Evolutionary conservation across 371 early-diverging fungal species (phyloP).

Genomic region (Mucor velutinosus): DNA sequence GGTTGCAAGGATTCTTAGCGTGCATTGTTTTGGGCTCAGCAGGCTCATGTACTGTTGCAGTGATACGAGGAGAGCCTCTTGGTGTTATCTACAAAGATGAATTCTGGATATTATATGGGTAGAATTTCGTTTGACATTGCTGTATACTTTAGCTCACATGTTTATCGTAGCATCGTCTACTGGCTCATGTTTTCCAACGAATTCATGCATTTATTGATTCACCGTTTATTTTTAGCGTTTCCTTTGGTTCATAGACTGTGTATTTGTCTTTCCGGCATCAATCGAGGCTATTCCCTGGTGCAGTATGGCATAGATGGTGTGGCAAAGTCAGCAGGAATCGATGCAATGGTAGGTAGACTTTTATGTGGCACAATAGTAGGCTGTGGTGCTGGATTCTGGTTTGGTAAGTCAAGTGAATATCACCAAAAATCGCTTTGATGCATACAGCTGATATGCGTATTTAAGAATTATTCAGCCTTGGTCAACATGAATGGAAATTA

Average conservation of each 20-base stretch:
- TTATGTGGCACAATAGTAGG: slow-evolving; percentile 7
- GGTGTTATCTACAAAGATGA: background rate
- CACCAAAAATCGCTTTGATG: background rate
- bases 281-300: background rate
- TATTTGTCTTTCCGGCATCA: background rate
- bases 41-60: slow-evolving; percentile 2
- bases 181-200: background rate
- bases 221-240: background rate
- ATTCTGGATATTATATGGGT: slow-evolving; percentile 5
- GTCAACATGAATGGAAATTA: background rate
- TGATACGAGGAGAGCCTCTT: slow-evolving; percentile 8
- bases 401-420: background rate
- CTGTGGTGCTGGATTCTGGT: slow-evolving; percentile 8
- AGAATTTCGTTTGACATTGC: background rate
- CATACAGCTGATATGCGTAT: background rate
- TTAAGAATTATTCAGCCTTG: slow-evolving; percentile 5
- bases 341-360: background rate
- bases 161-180: background rate
- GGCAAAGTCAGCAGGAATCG: background rate
- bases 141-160: background rate
- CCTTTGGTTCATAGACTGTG: background rate
- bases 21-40: slow-evolving; percentile 1
- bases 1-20: slow-evolving; percentile 6
- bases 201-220: background rate
- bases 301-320: slow-evolving; percentile 8